Conservation (phyloP, 108 stramenopile species). For the Epithemia pelagica region DNA sequence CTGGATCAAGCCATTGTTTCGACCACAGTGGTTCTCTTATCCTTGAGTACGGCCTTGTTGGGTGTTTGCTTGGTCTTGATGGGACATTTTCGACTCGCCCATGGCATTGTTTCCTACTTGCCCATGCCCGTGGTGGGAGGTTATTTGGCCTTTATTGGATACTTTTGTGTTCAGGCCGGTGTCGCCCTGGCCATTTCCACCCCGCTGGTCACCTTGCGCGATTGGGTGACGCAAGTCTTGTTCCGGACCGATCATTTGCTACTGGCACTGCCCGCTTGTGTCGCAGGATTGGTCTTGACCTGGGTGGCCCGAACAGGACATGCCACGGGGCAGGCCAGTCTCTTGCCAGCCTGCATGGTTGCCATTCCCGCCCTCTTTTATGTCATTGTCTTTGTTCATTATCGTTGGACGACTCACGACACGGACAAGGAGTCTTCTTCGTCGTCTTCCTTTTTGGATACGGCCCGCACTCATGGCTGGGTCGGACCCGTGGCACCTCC, state of each 20-base stretch:
- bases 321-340: constrained; percentile 23
- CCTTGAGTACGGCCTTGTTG: constrained; percentile 69
- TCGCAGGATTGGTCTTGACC: constrained; percentile 70
- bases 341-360: constrained; percentile 79
- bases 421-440: background rate
- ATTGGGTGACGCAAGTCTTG: constrained; percentile 70
- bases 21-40: constrained; percentile 63
- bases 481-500: constrained; percentile 66
- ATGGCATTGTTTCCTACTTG: constrained; percentile 87
- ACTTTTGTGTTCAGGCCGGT: constrained; percentile 92
- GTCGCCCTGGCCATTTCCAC: constrained; percentile 75
- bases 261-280: constrained; percentile 75
- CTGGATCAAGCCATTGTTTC: constrained; percentile 48
- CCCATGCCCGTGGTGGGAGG: constrained; percentile 88
- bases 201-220: constrained; percentile 52
- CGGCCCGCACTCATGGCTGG: constrained; percentile 74
- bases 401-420: background rate
- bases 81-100: constrained; percentile 85
- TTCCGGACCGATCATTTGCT: constrained; percentile 37
- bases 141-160: constrained; percentile 94
- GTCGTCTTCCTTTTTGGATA: constrained; percentile 29
- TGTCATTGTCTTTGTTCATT: constrained; percentile 28
- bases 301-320: constrained; percentile 42
- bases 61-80: constrained; percentile 76
- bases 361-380: constrained; percentile 83